Evolutionary conservation across 2,329 filamentous ascomycete species (phyloP).

Genomic region (Verticillium nubilum): DNA sequence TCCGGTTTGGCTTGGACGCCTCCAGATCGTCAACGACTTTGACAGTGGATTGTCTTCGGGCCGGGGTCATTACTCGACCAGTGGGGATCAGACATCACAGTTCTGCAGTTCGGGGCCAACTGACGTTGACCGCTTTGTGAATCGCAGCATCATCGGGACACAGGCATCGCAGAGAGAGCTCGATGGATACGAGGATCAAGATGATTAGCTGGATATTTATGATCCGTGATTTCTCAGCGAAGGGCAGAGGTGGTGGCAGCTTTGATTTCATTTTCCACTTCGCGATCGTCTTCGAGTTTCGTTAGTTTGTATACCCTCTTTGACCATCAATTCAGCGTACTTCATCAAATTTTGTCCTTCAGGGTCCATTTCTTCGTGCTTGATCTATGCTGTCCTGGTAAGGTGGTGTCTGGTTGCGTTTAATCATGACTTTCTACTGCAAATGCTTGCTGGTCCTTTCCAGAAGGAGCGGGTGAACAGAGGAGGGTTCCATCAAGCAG

Average conservation of each 20-base stretch:
- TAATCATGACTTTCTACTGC: too few species aligned
- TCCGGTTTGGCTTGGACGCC: background rate
- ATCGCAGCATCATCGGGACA: background rate
- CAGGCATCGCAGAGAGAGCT: background rate
- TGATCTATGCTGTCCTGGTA: background rate
- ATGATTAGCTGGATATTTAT: background rate
- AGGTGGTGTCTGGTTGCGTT: too few species aligned
- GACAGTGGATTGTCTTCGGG: background rate
- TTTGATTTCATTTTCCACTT: background rate
- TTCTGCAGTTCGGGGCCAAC: background rate
- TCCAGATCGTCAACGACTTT: background rate
- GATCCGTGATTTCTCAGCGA: background rate
- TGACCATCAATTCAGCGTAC: background rate
- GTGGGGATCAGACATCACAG: background rate
- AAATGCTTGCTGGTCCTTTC: background rate
- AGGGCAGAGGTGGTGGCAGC: background rate
- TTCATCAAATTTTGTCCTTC: background rate
- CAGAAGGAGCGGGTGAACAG: too few species aligned
- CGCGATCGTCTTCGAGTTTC: background rate
- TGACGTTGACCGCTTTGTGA: background rate
- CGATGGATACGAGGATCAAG: background rate
- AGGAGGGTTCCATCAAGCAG: too few species aligned
- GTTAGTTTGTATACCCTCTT: background rate
- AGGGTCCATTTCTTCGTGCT: background rate
- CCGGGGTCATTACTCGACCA: background rate